Percentiles rank a stretch among this genome's conserved stretches.
phyloP scores from a whole-genome alignment of 306 rosid species.

The Luffa acutangula region DNA sequence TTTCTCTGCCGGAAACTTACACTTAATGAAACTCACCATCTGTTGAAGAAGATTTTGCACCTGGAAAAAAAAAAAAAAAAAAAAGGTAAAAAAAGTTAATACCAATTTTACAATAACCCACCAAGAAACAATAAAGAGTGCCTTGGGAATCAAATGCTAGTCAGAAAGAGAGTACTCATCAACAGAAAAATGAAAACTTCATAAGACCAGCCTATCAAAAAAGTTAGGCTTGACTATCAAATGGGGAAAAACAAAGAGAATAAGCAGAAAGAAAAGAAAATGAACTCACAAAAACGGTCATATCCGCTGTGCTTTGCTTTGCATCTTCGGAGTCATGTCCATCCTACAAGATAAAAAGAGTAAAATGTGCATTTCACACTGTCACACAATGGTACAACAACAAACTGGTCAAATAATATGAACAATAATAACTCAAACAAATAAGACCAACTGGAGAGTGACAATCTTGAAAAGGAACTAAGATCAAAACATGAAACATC shows the following conservation, averaged over 20 bases:
- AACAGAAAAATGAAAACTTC: not conserved
- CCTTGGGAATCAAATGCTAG: not conserved
- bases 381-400: not conserved
- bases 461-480: not conserved
- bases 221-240: not conserved
- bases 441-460: not conserved
- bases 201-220: not conserved
- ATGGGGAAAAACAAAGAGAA: not conserved
- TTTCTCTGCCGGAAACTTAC: conserved; percentile 7
- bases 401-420: not conserved
- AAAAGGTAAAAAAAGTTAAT: conserved; percentile 4
- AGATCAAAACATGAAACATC: not conserved
- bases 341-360: conserved; percentile 35
- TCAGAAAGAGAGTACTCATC: not conserved
- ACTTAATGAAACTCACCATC: conserved; percentile 60
- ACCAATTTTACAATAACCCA: not conserved
- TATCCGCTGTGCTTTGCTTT: conserved; percentile 86
- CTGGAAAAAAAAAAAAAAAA: conserved; percentile 23
- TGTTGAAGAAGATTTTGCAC: conserved; percentile 98
- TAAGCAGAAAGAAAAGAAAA: not conserved
- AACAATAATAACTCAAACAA: not conserved
- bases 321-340: conserved; percentile 70
- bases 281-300: conserved; percentile 88
- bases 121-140: not conserved
- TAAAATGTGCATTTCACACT: not conserved